These are phyloP conservation scores for Juglanconis juglandina DNA, from an alignment of 2,329 filamentous ascomycete genomes.

Conservation along the genomic window DNA sequence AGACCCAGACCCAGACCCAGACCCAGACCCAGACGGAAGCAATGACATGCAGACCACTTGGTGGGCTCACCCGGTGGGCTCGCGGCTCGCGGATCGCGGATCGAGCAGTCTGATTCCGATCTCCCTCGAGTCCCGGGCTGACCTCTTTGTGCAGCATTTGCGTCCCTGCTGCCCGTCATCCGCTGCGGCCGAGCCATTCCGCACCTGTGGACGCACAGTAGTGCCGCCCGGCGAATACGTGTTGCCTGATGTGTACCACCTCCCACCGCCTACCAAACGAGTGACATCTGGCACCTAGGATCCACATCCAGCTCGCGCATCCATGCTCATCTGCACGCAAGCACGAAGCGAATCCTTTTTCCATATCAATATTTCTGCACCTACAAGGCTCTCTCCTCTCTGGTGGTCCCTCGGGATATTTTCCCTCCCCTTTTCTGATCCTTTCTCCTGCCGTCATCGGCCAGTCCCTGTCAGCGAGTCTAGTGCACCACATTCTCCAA, in stretches of 20 bases:
- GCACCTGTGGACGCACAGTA: neutral
- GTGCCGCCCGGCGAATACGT: conserved; percentile 3
- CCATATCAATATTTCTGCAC: conserved; percentile 18
- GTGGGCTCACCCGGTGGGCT: no score
- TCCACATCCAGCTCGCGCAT: conserved; percentile 8
- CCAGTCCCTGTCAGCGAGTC: conserved; percentile 7
- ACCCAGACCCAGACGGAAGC: neutral
- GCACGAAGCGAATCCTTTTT: conserved; percentile 14
- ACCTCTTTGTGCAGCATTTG: neutral
- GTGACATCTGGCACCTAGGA: conserved; percentile 16
- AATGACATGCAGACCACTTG: neutral
- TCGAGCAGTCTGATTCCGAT: neutral
- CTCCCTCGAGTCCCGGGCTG: neutral
- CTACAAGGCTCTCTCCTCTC: conserved; percentile 9
- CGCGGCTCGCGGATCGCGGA: no score
- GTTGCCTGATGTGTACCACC: conserved; percentile 17
- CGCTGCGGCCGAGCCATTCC: conserved; percentile 4
- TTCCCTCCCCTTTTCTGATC: conserved; percentile 1
- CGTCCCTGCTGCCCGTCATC: conserved; percentile 1
- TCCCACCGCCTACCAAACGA: conserved; percentile 8
- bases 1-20: neutral
- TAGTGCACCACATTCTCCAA: neutral
- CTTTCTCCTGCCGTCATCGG: conserved; percentile 2
- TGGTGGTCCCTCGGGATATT: conserved; percentile 8
- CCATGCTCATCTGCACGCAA: conserved; percentile 12